Evolutionary conservation across 208 protist genomes (phyloP), one percentile per base, ranked within the genome.

Genomic region (Crithidia acanthocephali): DNA sequence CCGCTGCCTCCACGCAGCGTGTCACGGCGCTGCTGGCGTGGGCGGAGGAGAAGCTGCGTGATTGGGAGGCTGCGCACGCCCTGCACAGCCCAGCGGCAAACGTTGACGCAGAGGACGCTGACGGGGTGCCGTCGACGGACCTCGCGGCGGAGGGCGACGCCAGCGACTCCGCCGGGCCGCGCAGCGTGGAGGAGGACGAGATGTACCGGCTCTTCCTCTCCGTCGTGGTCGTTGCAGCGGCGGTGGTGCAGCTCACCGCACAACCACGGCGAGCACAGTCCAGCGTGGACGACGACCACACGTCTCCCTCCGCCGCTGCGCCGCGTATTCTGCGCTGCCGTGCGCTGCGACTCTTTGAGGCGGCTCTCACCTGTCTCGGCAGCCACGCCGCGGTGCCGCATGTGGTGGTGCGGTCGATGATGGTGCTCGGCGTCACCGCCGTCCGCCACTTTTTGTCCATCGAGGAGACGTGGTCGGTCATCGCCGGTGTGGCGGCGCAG

Each of bases 201-300:
- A 58, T 72, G 48, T 67, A 77, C 50, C 57, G 56, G 27, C 57
- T 57, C 16, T 77, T 77, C 18, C 56, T 67, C 48, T 67, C 55
- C 59, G 63, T 77, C 9, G 18, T 59, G n/a, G 32, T 47, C 9
- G 65, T 72, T 7, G 51, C 64, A 18, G 32, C 42, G 0, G 72
- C 64, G 0, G 72, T 72, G 44, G 56, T 77, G 22, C 72, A 32
- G 25, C 37, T 72, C 18, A 44, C 55, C 70, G 35, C 50, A 23
- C 22, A 35, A 11, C 1, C 28, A 50, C 9, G 4, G n/a, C 48
- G 42, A 23, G 44, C n/a, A 27, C 0, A 27, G 23, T 2, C 16
- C 10, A 37, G 2, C 2, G 25, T 22, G 2, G 22, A 7, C 37
- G 25, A 27, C 57, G 13, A 2, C 61, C 11, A 28, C 20, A 37